phyloP scores from a whole-genome alignment of 176 grass and related monocot species.

The Ensete ventricosum region DNA sequence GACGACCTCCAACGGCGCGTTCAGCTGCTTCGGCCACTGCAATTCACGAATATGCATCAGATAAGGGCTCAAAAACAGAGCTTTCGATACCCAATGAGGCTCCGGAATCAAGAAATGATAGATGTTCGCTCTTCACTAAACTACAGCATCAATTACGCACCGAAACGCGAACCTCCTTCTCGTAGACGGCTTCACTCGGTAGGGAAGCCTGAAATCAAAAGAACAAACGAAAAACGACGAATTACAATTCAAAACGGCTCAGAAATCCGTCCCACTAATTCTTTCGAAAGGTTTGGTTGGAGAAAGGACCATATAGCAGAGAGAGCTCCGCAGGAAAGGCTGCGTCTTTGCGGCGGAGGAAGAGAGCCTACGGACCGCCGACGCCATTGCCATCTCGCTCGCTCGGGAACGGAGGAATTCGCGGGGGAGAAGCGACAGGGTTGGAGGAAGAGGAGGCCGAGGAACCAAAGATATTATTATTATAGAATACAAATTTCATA shows the following conservation, averaged over 20 bases:
- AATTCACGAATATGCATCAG: conserved; percentile 1
- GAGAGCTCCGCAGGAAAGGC: conserved; percentile 44
- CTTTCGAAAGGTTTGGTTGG: neutral
- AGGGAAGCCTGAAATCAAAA: neutral
- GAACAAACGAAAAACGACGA: conserved; percentile 2
- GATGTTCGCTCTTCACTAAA: neutral
- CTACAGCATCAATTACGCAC: conserved; percentile 20
- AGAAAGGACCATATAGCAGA: conserved; percentile 45
- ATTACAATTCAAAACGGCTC: neutral
- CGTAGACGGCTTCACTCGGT: conserved; percentile 2
- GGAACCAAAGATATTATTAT: neutral
- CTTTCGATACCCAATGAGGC: neutral
- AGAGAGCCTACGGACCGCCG: conserved; percentile 61
- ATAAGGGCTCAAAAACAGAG: neutral
- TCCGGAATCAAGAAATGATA: neutral
- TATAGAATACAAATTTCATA: too few relatives aligned
- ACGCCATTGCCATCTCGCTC: conserved; percentile 66
- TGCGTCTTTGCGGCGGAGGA: conserved; percentile 32
- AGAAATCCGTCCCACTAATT: neutral
- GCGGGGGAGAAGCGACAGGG: neutral
- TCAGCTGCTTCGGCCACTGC: conserved; percentile 93
- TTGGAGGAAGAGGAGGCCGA: neutral
- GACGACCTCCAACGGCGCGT: conserved; percentile 66
- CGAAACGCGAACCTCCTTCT: conserved; percentile 46
- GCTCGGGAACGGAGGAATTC: conserved; percentile 24